Percentiles rank a stretch among this genome's conserved stretches.
Evolutionary conservation across 768 basidiomycete genomes (phyloP).

Genomic region (Trametes cinnabarina): DNA sequence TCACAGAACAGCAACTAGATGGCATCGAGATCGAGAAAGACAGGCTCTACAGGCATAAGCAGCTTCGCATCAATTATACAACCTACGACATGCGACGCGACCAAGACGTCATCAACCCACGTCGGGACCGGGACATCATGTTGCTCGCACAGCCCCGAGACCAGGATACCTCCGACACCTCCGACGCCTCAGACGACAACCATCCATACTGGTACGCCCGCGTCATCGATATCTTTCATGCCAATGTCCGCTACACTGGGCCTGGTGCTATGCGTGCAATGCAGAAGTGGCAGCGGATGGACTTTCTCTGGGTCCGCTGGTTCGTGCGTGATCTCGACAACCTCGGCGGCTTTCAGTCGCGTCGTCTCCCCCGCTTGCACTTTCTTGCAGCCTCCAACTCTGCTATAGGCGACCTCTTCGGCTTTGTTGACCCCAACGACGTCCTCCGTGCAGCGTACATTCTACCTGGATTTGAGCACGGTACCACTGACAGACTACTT

Average conservation of each 20-base stretch:
- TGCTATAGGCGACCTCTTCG: constrained; percentile 26
- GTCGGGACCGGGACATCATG: too few relatives aligned
- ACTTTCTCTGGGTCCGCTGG: constrained; percentile 40
- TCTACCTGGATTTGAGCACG: constrained; percentile 39
- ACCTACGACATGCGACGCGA: too few relatives aligned
- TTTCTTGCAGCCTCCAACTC: background rate
- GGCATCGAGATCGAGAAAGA: too few relatives aligned
- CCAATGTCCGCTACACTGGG: constrained; percentile 10
- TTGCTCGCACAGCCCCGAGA: too few relatives aligned
- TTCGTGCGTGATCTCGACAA: constrained; percentile 27
- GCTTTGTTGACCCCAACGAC: constrained; percentile 43
- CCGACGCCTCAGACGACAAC: too few relatives aligned
- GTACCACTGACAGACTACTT: constrained; percentile 16
- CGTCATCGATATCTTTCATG: constrained; percentile 25
- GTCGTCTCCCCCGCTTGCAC: background rate
- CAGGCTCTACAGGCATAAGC: too few relatives aligned
- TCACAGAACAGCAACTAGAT: too few relatives aligned
- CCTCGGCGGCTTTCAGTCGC: background rate
- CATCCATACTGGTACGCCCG: constrained; percentile 27
- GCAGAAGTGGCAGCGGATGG: constrained; percentile 16
- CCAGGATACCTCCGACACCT: background rate
- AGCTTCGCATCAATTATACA: too few relatives aligned
- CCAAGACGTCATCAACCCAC: too few relatives aligned
- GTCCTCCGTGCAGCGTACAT: constrained; percentile 43
- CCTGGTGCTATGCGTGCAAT: background rate